These are phyloP conservation scores for Moesziomyces sp. DNA, from an alignment of 1,284 basidiomycete genomes.

Conservation along the genomic window DNA sequence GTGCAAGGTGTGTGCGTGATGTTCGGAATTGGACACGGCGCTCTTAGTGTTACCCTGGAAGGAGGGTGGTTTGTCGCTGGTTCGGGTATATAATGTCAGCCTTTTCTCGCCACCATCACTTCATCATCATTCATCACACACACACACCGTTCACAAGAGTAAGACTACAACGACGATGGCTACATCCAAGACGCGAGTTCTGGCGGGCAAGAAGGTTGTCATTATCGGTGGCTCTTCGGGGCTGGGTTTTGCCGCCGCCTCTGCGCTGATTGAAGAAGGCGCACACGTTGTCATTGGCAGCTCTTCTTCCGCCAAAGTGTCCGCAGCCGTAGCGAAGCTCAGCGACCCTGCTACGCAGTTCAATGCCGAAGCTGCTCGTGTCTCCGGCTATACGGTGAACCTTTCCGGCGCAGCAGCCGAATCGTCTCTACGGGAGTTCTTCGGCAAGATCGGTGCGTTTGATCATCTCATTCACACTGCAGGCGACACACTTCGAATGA, in stretches of 20 bases:
- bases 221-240: constrained; percentile 49
- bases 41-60: no score
- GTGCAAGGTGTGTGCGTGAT: no score
- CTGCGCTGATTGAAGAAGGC: constrained; percentile 46
- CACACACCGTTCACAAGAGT: no score
- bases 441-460: constrained; percentile 34
- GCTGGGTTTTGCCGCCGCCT: constrained; percentile 45
- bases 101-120: no score
- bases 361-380: constrained; percentile 41
- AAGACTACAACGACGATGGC: constrained; percentile 3
- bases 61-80: no score
- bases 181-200: constrained; percentile 10
- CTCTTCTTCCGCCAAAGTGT: constrained; percentile 16
- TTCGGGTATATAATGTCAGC: no score
- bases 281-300: constrained; percentile 40
- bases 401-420: constrained; percentile 27
- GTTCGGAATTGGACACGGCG: no score
- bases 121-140: no score
- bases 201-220: constrained; percentile 34
- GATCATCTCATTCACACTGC: constrained; percentile 50
- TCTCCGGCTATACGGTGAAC: constrained; percentile 31
- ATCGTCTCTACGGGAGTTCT: constrained; percentile 18
- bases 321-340: constrained; percentile 22
- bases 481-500: constrained; percentile 22
- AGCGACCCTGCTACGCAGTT: constrained; percentile 30